Base-by-base conservation (phyloP, 495 filamentous ascomycete genomes). In the Paragyromitra xinjiangensis region DNA sequence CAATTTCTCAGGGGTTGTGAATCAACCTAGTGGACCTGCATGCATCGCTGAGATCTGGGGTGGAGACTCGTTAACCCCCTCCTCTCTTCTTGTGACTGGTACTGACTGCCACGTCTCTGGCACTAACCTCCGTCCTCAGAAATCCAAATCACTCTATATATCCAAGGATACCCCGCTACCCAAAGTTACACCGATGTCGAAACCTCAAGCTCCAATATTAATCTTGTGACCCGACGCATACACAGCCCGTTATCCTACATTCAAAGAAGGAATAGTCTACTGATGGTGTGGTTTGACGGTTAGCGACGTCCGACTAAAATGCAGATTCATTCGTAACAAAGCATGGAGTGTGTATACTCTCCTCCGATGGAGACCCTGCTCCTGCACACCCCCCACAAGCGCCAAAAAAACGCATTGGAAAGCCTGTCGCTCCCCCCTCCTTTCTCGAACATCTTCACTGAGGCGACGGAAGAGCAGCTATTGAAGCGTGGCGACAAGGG, bases 231-330 rank as follows among this genome's bases (percentile, higher is more conserved):
- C 77, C 66, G 63, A 66, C 55, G 64, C 75, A 78, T 65, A 73
- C 45, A 65, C 69, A 55, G 44, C 50, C 59, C 66, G 44, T 66
- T 71, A 62, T 78, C 61, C 66, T 16, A 58, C 44, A 37, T 78
- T 63, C 39, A 71, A 67, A 78, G 74, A 62, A 66, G 77, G 74
- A n/a, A 72, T 71, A 66, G 66, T 62, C 29, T 65, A 26, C 29
- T 72, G 2, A 66, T 62, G 68, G 74, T 78, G 77, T 78, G 77
- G 74, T 77, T 67, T 79, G 77, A 78, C 67, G 77, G 75, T 64
- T 79, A 79, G 77, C 77, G 75, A 78, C 77, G 37, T 72, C 77
- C 77, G 77, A 79, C 74, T 55, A 64, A 71, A 78, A 78, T 58
- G 64, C 74, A 53, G 74, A 62, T 71, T 66, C 59, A 19, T 61